Base-by-base conservation (phyloP, 2,329 filamentous ascomycete species). In the Chaetomiaceae sp. region DNA sequence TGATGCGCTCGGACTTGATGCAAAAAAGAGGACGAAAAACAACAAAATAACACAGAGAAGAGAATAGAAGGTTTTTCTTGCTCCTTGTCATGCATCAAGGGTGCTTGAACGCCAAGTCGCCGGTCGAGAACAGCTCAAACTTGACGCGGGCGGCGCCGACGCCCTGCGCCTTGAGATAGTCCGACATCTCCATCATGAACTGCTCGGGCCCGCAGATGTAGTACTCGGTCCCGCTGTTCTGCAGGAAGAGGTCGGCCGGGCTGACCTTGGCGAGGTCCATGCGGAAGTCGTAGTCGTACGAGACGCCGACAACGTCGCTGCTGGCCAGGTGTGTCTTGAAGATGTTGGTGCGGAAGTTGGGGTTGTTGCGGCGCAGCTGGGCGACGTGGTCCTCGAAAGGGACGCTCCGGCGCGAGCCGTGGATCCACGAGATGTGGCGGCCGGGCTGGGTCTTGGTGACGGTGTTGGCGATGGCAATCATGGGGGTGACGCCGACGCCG, bases 381-480 rank as follows among this genome's bases (percentile, higher is more conserved):
- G 72, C 66, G 50, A 85, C 58, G 55, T 82, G 73, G 6, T 74
- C 66, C 48, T 74, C 72, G 61, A 84, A 84, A 0, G 80, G 77
- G 1, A 73, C 68, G 3, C 71, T 68, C 6, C 69, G 70, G 16
- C 75, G 73, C 4, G 77, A 76, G 19, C 77, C 79, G 63, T 84
- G 81, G 50, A 84, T 72, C 72, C 80, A 84, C 34, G 78, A 77
- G 39, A 84, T 64, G 20, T 74, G 73, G 3, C 79, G 72, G 38
- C 67, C 65, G 13, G 71, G 68, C 50, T 73, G 68, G 10, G 69
- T 64, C 44, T 73, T 68, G 14, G 70, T 64, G 31, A 81, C 65
- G 5, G 75, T 74, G 65, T 81, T 79, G 54, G 84, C 68, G 56
- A 85, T 85, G 30, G 81, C 74, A 27, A 82, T 68, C 64, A 85